Conservation (phyloP, 148 eudicot genomes). For the Cornus kousa region DNA sequence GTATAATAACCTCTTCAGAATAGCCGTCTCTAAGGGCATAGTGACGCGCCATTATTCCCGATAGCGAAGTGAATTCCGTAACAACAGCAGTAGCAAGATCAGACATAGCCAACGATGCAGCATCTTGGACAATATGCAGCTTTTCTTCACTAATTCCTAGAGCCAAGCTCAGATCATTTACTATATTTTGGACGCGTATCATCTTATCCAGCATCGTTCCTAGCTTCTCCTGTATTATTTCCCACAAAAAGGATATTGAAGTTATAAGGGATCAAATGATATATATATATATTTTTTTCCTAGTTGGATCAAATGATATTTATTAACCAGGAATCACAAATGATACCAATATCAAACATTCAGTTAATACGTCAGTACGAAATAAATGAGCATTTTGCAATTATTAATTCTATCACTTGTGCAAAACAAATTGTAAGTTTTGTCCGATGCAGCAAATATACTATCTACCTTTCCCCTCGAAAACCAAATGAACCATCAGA, state of each 20-base stretch:
- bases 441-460: neutral
- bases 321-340: neutral
- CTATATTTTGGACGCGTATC: conserved; percentile 66
- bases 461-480: neutral
- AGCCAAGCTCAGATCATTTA: conserved; percentile 51
- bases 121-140: conserved; percentile 51
- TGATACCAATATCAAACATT: neutral
- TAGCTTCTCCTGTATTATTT: conserved; percentile 77
- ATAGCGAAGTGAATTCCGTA: conserved; percentile 83
- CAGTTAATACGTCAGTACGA: neutral
- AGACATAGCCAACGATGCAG: conserved; percentile 92
- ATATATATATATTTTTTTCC: no score
- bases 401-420: neutral
- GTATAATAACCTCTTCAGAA: conserved; percentile 64
- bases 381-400: neutral
- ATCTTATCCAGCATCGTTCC: conserved; percentile 98
- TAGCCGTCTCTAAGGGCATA: conserved; percentile 97
- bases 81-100: conserved; percentile 99
- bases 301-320: neutral
- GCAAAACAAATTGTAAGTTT: neutral
- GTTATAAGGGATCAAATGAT: neutral
- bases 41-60: conserved; percentile 95
- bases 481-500: neutral
- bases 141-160: conserved; percentile 51
- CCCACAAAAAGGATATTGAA: neutral